phyloP scores from a whole-genome alignment of 2,329 filamentous ascomycete species.

The Sarocladium oryzae region DNA sequence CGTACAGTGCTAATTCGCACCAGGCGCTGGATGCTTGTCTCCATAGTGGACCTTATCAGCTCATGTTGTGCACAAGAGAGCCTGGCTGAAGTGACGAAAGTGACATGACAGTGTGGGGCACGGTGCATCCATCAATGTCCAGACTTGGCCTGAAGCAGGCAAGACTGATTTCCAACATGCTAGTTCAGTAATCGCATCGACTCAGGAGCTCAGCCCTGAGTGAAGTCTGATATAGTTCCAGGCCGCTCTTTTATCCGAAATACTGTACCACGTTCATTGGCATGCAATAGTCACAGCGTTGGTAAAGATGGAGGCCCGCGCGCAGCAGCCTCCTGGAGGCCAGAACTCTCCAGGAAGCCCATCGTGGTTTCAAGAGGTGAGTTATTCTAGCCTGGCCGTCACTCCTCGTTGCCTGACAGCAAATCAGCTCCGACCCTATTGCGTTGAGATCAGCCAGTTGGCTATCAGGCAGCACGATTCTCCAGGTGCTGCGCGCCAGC shows the following conservation, averaged over 20 bases:
- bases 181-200: too few relatives aligned
- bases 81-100: neutral
- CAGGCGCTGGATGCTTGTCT: too few relatives aligned
- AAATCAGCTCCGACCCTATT: conserved; percentile 57
- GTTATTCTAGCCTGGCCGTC: neutral
- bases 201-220: too few relatives aligned
- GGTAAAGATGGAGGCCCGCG: neutral
- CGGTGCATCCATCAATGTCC: neutral
- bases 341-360: neutral
- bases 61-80: too few relatives aligned
- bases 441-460: conserved; percentile 53
- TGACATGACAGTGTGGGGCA: neutral
- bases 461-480: conserved; percentile 42
- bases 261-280: neutral
- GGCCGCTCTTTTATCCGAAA: too few relatives aligned
- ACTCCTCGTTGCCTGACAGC: neutral
- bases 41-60: too few relatives aligned
- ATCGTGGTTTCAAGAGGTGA: conserved; percentile 24
- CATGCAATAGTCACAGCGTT: neutral
- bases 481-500: conserved; percentile 32
- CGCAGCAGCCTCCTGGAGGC: neutral
- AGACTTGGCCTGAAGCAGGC: too few relatives aligned
- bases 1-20: neutral
- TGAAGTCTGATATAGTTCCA: too few relatives aligned
- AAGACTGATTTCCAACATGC: too few relatives aligned